Conservation (phyloP, 2,329 filamentous ascomycete genomes). For the Phyllosticta citriasiana region DNA sequence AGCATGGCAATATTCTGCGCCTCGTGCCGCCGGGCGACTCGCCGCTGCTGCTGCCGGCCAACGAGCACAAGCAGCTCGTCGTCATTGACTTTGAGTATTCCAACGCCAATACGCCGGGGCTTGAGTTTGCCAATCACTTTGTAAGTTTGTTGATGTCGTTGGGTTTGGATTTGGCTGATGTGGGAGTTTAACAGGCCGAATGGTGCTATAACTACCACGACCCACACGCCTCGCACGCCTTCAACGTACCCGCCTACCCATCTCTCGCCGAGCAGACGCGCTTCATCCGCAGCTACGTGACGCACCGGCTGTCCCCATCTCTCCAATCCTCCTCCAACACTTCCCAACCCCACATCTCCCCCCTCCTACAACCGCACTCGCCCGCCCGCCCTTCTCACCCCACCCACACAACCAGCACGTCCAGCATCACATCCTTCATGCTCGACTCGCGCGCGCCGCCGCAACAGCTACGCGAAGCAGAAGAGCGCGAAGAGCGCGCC, state of each 20-base stretch:
- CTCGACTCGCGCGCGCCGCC: conserved; percentile 50
- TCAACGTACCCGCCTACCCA: conserved; percentile 63
- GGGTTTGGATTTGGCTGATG: neutral
- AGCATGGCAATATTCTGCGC: conserved; percentile 95
- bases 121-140: conserved; percentile 97
- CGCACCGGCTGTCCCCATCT: conserved; percentile 45
- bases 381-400: conserved; percentile 28
- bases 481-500: conserved; percentile 48
- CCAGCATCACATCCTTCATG: conserved; percentile 55
- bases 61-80: conserved; percentile 89
- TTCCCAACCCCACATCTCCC: conserved; percentile 19
- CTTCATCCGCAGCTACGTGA: conserved; percentile 79
- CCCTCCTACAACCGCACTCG: conserved; percentile 47
- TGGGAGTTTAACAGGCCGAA: conserved; percentile 49
- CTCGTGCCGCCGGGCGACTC: conserved; percentile 61
- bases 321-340: too few species aligned
- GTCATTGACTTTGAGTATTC: conserved; percentile 99
- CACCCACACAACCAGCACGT: conserved; percentile 20
- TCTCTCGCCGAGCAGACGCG: conserved; percentile 69
- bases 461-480: conserved; percentile 24
- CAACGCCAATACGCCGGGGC: conserved; percentile 72
- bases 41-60: conserved; percentile 76
- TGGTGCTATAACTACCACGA: conserved; percentile 99
- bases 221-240: conserved; percentile 51
- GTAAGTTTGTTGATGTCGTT: conserved; percentile 33